Conservation (phyloP, 331 rosid genomes). For the Malus hybrid region DNA sequence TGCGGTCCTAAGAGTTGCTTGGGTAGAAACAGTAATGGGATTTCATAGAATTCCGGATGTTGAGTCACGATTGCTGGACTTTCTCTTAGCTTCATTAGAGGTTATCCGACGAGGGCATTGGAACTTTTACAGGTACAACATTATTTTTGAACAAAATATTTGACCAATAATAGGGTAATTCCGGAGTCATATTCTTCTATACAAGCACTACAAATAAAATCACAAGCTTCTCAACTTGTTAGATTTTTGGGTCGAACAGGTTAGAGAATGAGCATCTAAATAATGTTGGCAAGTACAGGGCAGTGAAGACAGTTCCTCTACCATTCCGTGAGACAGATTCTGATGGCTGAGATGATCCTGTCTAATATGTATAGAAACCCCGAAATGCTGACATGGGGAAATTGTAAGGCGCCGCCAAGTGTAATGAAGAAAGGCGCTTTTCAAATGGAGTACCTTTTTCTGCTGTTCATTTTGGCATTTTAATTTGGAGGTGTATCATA, state of each 20-base stretch:
- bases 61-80: conserved; percentile 38
- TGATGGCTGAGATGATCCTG: conserved; percentile 41
- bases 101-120: conserved; percentile 95
- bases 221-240: neutral
- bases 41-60: conserved; percentile 21
- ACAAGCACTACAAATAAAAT: neutral
- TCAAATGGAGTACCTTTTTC: conserved; percentile 11
- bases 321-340: conserved; percentile 73
- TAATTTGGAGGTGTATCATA: conserved; percentile 10
- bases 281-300: conserved; percentile 72
- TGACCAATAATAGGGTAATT: neutral
- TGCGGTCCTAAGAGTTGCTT: conserved; percentile 69
- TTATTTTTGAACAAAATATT: neutral
- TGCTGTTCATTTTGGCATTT: conserved; percentile 15
- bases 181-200: neutral
- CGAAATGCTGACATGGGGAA: conserved; percentile 20
- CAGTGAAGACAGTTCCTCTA: conserved; percentile 81
- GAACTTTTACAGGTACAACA: conserved; percentile 79
- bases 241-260: conserved; percentile 28
- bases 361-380: conserved; percentile 13
- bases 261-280: conserved; percentile 90
- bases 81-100: conserved; percentile 72
- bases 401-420: conserved; percentile 10
- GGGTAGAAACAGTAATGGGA: conserved; percentile 64
- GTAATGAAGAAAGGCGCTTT: conserved; percentile 21